phyloP scores from a whole-genome alignment of 768 basidiomycete genomes.

The Clitopilus passeckerianus region DNA sequence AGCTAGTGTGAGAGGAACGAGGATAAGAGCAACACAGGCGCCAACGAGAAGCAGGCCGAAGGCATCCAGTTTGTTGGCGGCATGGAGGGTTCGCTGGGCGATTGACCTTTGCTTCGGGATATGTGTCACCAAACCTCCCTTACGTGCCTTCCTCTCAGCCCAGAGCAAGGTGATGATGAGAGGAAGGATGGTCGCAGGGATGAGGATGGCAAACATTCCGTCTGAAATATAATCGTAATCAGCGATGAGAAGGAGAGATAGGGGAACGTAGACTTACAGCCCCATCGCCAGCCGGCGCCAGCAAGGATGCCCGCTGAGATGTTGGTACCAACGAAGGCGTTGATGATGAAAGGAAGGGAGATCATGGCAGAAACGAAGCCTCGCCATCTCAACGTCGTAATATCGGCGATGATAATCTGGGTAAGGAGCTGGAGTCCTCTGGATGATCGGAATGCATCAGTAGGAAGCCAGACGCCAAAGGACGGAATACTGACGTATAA shows the following conservation, averaged over 20 bases:
- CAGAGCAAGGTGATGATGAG: slow-evolving; percentile 51
- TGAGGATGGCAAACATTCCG: slow-evolving; percentile 54
- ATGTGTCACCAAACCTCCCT: slow-evolving; percentile 19
- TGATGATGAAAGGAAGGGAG: slow-evolving; percentile 52
- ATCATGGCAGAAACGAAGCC: slow-evolving; percentile 33
- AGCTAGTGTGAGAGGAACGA: slow-evolving; percentile 51
- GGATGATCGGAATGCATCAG: slow-evolving; percentile 8
- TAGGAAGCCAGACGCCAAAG: slow-evolving; percentile 16
- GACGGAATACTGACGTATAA: slow-evolving; percentile 43
- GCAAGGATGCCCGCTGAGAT: slow-evolving; percentile 41
- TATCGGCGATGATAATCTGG: slow-evolving; percentile 60
- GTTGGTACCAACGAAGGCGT: slow-evolving; percentile 62
- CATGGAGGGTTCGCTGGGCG: slow-evolving; percentile 14
- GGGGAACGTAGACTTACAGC: slow-evolving; percentile 37
- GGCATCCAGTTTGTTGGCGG: slow-evolving; percentile 36
- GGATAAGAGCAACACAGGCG: slow-evolving; percentile 41
- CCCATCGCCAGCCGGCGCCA: slow-evolving; percentile 60
- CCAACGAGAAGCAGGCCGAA: slow-evolving; percentile 49
- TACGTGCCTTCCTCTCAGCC: slow-evolving; percentile 45
- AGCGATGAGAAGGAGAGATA: neutral
- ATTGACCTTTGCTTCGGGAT: slow-evolving; percentile 5
- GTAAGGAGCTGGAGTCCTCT: slow-evolving; percentile 61
- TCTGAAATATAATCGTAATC: slow-evolving; percentile 23
- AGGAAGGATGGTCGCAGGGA: slow-evolving; percentile 44
- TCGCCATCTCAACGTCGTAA: slow-evolving; percentile 53